Base-by-base conservation (phyloP, 1,139 yeast genomes). In the Candida glucosophila region DNA sequence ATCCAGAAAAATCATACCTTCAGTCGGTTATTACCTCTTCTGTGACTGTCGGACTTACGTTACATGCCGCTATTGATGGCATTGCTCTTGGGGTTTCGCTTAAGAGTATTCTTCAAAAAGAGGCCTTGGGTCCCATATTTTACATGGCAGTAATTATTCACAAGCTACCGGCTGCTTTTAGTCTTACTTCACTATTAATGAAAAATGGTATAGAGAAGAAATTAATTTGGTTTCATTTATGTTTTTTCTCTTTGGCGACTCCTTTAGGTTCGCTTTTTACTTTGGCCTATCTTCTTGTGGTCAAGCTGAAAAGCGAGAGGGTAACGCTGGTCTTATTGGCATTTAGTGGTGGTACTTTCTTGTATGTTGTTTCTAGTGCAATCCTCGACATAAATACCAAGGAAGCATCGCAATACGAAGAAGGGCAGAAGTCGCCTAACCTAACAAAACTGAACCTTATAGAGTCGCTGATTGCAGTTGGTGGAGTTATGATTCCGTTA, bases 101-200 rank as follows among this genome's bases (percentile, higher is more conserved):
- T 23, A 54, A 68, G 17, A 46, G 72, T 2, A 10, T 15, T 10
- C 19, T 9, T 5, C 58, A 63, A 1, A 55, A 61, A 30, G 42
- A 62, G 3, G 51, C 68, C 2, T 49, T 79, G 17, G 67, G 66
- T 23, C 37, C 70, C n/a, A 41, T 75, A 12, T 63, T 77, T 33
- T 70, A 71, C 36, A 29, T 69, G 6, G 78, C 83, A 11, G 69
- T 81, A 12, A 62, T 80, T 32, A 47, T 79, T 16, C 93, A 80
- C 56, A 80, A 80, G 44, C 58, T 80, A 4, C 93, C 93, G 0
- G 78, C 90, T 0, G 67, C 85, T 5, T 77, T 80, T 44, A 80
- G 88, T 25, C 60, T 81, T 23, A 52, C 73, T 2, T 66, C 83
- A 2, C 61, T 79, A 8, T 52, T 81, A 21, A 44, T 68, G n/a